Base-by-base conservation (phyloP, 805 yeast species). In the Teunomyces cretensis region DNA sequence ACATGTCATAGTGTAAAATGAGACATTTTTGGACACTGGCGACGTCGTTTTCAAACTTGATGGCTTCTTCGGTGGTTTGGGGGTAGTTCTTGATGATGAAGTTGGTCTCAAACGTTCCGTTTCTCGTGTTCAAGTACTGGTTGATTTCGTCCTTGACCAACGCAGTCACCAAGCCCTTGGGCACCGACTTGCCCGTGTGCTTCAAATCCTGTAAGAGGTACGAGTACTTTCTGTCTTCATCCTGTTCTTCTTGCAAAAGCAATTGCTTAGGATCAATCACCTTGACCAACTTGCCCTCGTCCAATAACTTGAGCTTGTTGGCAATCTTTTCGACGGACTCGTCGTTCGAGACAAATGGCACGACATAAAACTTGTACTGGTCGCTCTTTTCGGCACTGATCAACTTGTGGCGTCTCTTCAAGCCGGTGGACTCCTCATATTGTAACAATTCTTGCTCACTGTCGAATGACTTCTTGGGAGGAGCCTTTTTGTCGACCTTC, bases 41-140 rank as follows among this genome's bases (percentile, higher is more conserved):
- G 22, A 86, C 72, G 47, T 84, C 88, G 53, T 81, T 86, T 59
- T 86, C 94, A 50, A 86, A 86, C 54, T 79, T 81, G 43, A 83
- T 78, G 2, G 88, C 85, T 48, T 86, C 91, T 40, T 78, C 78
- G 32, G 86, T 74, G 17, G 72, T 70, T 40, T 70, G 74, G 2
- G 92, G 91, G 57, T 78, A 85, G 54, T 83, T 79, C 22, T 76
- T 56, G 40, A 86, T 60, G 0, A 83, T 52, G 30, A 81, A 78
- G 32, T 69, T 67, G 26, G 80, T 76, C 27, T 74, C 68, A 16
- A 68, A 55, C 16, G 72, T 70, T 2, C 75, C 65, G 22, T 54
- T 56, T 9, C 70, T 53, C 1, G 76, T 72, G 47, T 68, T 72
- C 48, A 65, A 43, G 42, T 56, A 70, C 32, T 58, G 50, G 9